Evolutionary conservation across 2,329 filamentous ascomycete species (phyloP).

Genomic region (Rhexocercosporidium sp.): DNA sequence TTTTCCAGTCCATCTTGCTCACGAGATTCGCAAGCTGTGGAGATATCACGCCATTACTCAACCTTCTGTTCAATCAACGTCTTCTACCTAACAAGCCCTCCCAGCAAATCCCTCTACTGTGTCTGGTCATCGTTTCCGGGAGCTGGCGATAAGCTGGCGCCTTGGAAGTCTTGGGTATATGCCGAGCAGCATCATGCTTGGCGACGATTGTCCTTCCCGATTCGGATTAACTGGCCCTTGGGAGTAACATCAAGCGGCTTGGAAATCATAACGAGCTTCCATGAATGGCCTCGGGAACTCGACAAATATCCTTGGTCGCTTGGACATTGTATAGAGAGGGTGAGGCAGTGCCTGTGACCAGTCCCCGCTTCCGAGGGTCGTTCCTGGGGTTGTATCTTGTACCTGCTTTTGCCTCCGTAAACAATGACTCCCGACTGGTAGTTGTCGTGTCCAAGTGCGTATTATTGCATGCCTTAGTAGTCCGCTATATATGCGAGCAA

Average conservation of each 20-base stretch:
- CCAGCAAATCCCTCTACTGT: background rate
- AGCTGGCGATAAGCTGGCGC: slow-evolving; percentile 11
- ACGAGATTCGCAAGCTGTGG: too few relatives aligned
- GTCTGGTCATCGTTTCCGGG: background rate
- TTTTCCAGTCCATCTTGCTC: background rate
- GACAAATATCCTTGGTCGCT: background rate
- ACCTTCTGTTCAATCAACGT: background rate
- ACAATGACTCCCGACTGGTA: slow-evolving; percentile 1
- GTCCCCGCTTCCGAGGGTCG: background rate
- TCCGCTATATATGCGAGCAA: background rate
- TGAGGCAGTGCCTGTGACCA: background rate
- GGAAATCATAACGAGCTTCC: slow-evolving; percentile 6
- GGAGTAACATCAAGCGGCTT: slow-evolving; percentile 8
- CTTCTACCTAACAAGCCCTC: background rate
- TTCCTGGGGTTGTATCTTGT: background rate
- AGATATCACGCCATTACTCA: background rate
- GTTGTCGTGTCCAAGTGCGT: background rate
- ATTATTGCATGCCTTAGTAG: background rate
- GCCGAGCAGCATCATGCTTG: background rate
- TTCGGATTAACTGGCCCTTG: background rate
- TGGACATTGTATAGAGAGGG: background rate
- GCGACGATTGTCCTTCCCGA: slow-evolving; percentile 7
- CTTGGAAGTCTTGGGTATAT: slow-evolving; percentile 11
- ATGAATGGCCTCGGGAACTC: background rate
- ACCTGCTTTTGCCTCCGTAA: background rate